Percentiles rank a stretch among this genome's conserved stretches.
These are phyloP conservation scores for Penicillium goetzii DNA, from an alignment of 495 filamentous ascomycete species.

Conservation along the genomic window DNA sequence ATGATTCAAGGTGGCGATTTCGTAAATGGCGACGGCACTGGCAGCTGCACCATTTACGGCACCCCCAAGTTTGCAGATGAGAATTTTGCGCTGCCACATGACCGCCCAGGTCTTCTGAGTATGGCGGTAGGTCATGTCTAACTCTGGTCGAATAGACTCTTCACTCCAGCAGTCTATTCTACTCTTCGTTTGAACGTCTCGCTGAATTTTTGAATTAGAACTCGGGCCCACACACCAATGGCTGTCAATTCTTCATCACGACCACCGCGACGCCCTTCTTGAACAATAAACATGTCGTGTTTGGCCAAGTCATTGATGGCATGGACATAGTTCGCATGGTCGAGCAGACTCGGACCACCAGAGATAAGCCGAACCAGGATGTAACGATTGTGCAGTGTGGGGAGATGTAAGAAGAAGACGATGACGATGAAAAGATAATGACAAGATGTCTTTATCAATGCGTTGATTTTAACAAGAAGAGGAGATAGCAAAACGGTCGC, in stretches of 20 bases:
- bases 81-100: conserved; percentile 82
- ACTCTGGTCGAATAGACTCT: not conserved
- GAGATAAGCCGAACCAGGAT: conserved; percentile 83
- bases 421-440: not conserved
- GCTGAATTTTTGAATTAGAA: conserved; percentile 59
- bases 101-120: conserved; percentile 75
- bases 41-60: conserved; percentile 85
- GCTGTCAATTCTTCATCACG: conserved; percentile 97
- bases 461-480: not conserved
- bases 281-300: conserved; percentile 95
- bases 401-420: conserved; percentile 65
- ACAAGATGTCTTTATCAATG: not conserved
- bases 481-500: not conserved
- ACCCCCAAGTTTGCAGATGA: conserved; percentile 86
- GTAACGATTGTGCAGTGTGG: conserved; percentile 86
- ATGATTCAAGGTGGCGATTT: conserved; percentile 99
- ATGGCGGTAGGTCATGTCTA: conserved; percentile 78
- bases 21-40: conserved; percentile 89
- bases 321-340: conserved; percentile 90
- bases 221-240: conserved; percentile 90
- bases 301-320: conserved; percentile 87
- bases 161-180: not conserved
- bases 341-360: conserved; percentile 79
- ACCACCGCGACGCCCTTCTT: conserved; percentile 83
- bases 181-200: not conserved